These are phyloP conservation scores for Fonsecaea erecta DNA, from an alignment of 2,329 filamentous ascomycete species.

Conservation along the genomic window DNA sequence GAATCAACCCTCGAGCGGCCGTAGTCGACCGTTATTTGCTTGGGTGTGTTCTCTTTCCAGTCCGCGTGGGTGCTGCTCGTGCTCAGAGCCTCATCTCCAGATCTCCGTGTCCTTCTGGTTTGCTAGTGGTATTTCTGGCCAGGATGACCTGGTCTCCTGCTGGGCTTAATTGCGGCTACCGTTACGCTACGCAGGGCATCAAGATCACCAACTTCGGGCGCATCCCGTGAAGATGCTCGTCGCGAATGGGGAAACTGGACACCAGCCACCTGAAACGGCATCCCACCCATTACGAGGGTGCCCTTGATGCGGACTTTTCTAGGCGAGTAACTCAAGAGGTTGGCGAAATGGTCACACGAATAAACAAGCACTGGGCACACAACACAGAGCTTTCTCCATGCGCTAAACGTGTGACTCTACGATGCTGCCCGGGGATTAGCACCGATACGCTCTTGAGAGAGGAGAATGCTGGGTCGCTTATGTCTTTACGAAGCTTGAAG, in stretches of 20 bases:
- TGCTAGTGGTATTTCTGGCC: constrained; percentile 1
- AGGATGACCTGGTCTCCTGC: constrained; percentile 8
- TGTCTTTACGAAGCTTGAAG: background rate
- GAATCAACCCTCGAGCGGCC: background rate
- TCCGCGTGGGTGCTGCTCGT: background rate
- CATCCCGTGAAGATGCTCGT: background rate
- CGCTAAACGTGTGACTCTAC: background rate
- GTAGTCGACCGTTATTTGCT: background rate
- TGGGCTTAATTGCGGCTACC: background rate
- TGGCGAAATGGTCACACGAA: background rate
- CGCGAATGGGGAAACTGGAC: background rate
- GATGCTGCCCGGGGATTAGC: background rate
- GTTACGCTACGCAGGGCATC: constrained; percentile 5
- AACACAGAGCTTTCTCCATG: background rate
- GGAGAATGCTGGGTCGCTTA: background rate
- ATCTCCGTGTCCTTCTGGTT: constrained; percentile 1
- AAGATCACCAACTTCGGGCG: constrained; percentile 1
- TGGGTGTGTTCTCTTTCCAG: background rate
- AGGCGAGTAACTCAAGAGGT: background rate
- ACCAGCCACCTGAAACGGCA: constrained; percentile 1
- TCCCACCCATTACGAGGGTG: background rate
- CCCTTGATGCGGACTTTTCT: background rate
- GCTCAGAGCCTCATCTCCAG: constrained; percentile 14
- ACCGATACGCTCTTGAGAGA: background rate
- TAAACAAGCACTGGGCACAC: background rate